Percentiles rank a stretch among this genome's conserved stretches.
Conservation (phyloP, 306 rosid genomes). For the Potentilla sterilis region DNA sequence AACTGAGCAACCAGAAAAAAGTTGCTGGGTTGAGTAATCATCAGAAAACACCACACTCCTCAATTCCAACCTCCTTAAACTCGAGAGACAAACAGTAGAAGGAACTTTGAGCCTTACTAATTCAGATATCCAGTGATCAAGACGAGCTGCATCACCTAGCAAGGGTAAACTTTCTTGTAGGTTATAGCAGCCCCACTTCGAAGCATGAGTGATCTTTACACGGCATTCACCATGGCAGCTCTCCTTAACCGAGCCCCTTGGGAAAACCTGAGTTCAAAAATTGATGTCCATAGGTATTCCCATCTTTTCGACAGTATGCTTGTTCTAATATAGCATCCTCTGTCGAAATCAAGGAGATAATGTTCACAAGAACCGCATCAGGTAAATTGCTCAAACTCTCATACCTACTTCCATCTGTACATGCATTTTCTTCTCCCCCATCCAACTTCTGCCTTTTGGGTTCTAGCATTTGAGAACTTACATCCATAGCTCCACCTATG, state of each 20-base stretch:
- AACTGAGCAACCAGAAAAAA: neutral
- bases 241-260: no score
- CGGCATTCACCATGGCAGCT: no score
- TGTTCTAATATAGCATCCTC: neutral
- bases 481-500: no score
- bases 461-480: neutral
- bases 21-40: neutral
- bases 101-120: neutral
- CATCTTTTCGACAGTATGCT: slow-evolving; percentile 9
- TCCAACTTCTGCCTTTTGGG: neutral
- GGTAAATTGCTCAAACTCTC: neutral
- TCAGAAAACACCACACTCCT: neutral
- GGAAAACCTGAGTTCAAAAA: no score
- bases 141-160: no score
- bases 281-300: slow-evolving; percentile 13
- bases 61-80: neutral
- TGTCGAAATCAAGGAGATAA: neutral
- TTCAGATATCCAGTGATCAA: no score
- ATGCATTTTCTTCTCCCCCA: neutral
- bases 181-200: no score
- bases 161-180: no score
- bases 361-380: neutral
- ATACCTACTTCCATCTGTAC: neutral
- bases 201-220: no score
- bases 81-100: neutral